These are phyloP conservation scores for Alloascoidea africana DNA, from an alignment of 805 yeast species.

Conservation along the genomic window DNA sequence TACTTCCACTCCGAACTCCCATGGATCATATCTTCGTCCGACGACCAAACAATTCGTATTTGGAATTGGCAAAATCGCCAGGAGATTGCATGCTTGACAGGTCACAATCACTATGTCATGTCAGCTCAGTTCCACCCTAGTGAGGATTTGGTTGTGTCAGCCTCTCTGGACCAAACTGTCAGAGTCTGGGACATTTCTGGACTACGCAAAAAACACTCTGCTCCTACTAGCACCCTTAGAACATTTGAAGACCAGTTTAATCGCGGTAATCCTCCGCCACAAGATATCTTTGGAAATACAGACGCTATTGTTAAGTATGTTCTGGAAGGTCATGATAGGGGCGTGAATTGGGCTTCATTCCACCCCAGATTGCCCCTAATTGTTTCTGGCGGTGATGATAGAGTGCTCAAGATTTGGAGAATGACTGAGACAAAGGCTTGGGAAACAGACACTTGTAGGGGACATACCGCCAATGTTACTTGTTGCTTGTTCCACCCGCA, in stretches of 20 bases:
- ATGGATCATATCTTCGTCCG: slow-evolving; percentile 92
- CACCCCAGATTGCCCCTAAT: slow-evolving; percentile 93
- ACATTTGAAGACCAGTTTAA: slow-evolving; percentile 28
- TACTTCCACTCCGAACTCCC: slow-evolving; percentile 93
- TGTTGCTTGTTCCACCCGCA: slow-evolving; percentile 86
- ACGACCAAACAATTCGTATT: slow-evolving; percentile 95
- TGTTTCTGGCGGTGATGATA: slow-evolving; percentile 92
- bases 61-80: slow-evolving; percentile 99
- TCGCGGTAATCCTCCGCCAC: slow-evolving; percentile 45
- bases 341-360: slow-evolving; percentile 97
- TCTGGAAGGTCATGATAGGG: slow-evolving; percentile 95
- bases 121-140: slow-evolving; percentile 95
- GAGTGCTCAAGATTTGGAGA: slow-evolving; percentile 92
- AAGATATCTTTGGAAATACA: slow-evolving; percentile 86
- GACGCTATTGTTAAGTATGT: slow-evolving; percentile 93
- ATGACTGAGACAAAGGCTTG: slow-evolving; percentile 96
- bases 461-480: slow-evolving; percentile 89
- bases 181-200: slow-evolving; percentile 98
- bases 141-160: slow-evolving; percentile 88
- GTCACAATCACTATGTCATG: slow-evolving; percentile 97
- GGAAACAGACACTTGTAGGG: slow-evolving; percentile 98
- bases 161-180: slow-evolving; percentile 95
- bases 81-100: slow-evolving; percentile 92
- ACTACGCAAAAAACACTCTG: slow-evolving; percentile 87
- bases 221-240: slow-evolving; percentile 27